These are phyloP conservation scores for Mortierella polycephala DNA, from an alignment of 371 early-diverging fungal genomes.

Conservation along the genomic window DNA sequence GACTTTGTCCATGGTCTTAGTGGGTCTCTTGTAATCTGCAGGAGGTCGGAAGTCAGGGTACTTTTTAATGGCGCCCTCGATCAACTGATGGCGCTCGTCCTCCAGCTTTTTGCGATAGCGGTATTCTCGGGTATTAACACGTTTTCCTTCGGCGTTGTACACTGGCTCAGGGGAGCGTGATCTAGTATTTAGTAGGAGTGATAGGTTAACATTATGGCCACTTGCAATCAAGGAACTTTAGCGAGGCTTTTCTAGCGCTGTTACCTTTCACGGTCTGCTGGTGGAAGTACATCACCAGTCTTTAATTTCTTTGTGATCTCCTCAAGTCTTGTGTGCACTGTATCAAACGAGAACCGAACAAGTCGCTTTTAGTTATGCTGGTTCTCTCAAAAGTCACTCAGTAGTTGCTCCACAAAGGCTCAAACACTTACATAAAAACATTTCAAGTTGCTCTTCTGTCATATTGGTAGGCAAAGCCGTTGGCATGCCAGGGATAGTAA, in stretches of 20 bases:
- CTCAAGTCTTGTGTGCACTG: constrained; percentile 88
- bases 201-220: neutral
- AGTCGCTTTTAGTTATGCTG: neutral
- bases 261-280: constrained; percentile 72
- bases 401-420: neutral
- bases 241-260: too few relatives aligned
- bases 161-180: constrained; percentile 95
- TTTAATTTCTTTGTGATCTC: constrained; percentile 88
- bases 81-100: constrained; percentile 91
- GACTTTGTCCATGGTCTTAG: constrained; percentile 89
- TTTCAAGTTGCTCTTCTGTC: constrained; percentile 83
- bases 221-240: too few relatives aligned
- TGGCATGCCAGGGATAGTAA: constrained; percentile 82
- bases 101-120: constrained; percentile 92
- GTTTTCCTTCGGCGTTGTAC: constrained; percentile 92
- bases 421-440: constrained; percentile 75
- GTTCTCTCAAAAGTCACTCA: neutral
- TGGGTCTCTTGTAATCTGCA: constrained; percentile 88
- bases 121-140: constrained; percentile 94
- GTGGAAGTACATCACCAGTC: constrained; percentile 85
- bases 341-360: neutral
- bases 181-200: constrained; percentile 56
- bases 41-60: constrained; percentile 91
- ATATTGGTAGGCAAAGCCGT: constrained; percentile 84
- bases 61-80: constrained; percentile 80